phyloP scores from a whole-genome alignment of 2,329 filamentous ascomycete species.

The Diaporthe sp. region DNA sequence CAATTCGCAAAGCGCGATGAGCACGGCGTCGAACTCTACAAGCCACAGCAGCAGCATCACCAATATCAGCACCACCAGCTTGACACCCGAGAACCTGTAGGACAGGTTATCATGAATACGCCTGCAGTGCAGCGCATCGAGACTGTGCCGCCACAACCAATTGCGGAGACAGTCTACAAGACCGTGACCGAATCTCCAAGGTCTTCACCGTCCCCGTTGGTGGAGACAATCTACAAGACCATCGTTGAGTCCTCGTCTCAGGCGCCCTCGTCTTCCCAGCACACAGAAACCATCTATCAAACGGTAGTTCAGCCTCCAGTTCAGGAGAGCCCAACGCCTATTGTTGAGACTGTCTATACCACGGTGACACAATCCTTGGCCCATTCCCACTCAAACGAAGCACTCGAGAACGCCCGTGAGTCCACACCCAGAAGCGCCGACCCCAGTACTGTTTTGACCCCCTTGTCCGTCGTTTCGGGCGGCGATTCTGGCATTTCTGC shows the following conservation, averaged over 20 bases:
- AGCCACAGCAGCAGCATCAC: constrained; percentile 32
- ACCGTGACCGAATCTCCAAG: constrained; percentile 23
- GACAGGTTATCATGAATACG: constrained; percentile 33
- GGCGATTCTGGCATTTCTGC: neutral
- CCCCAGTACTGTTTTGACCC: constrained; percentile 40
- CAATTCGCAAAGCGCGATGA: constrained; percentile 46
- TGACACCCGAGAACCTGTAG: constrained; percentile 36
- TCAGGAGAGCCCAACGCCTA: constrained; percentile 35
- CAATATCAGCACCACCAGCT: constrained; percentile 38
- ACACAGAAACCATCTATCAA: constrained; percentile 35
- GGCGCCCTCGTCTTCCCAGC: neutral
- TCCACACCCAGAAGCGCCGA: constrained; percentile 34
- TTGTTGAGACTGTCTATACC: constrained; percentile 42
- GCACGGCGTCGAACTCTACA: constrained; percentile 44
- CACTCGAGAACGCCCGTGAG: constrained; percentile 37
- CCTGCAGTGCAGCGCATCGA: constrained; percentile 19
- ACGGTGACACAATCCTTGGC: constrained; percentile 39
- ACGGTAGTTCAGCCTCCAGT: constrained; percentile 29
- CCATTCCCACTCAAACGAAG: constrained; percentile 20
- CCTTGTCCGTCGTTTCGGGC: constrained; percentile 13
- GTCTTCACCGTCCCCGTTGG: constrained; percentile 15
- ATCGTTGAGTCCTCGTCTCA: constrained; percentile 37
- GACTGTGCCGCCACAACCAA: constrained; percentile 12
- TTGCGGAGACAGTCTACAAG: constrained; percentile 40
- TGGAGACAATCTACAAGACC: constrained; percentile 45